Evolutionary conservation across 129 eudicot species (phyloP), one percentile per base, ranked within the genome.

Genomic region (Logfia minima): DNA sequence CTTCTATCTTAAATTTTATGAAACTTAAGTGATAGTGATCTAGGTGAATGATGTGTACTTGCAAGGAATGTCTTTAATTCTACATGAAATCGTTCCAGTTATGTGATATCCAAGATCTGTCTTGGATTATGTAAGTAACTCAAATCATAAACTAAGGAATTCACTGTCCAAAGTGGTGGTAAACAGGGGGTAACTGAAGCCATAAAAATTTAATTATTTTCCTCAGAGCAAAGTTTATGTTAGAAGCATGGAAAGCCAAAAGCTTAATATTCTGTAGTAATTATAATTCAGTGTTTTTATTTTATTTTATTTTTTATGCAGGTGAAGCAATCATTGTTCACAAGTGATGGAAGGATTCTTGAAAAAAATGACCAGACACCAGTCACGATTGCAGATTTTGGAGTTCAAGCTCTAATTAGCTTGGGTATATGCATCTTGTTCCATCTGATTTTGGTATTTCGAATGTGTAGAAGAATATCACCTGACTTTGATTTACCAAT

Each of bases 331-430:
- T 83, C 92, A 18, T 72, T 91, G 83, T 85, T 87, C 83, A 81
- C 93, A 8, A 81, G 81, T 77, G 96, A 94, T 65, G 96, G 89
- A 22, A 82, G 83, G 7, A 79, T 94, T 72, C 75, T 94, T 21
- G 86, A 91, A 77, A 94, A 94, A 82, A 78, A 62, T 22, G 97
- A 94, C 79, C 88, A 86, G 63, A 84, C 99, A 66, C 97, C 97
- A 1, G 99, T 94, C 80, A 91, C 99, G 0, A 75, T 94, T 53
- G 99, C 99, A 1, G 97, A 94, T 86, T 89, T 86, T 81, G 93
- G 99, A 21, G 99, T 91, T 78, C 97, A 94, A 82, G 97, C 93
- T 75, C 83, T 94, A 68, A 75, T 94, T 75, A 94, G 99, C 84
- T 79, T 94, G 65, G 99, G 97, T 94, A 79, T 77, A 56, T 61